Evolutionary conservation across 83 land plant species (phyloP), one percentile per base, ranked within the genome.

Genomic region (Picea mariana): DNA sequence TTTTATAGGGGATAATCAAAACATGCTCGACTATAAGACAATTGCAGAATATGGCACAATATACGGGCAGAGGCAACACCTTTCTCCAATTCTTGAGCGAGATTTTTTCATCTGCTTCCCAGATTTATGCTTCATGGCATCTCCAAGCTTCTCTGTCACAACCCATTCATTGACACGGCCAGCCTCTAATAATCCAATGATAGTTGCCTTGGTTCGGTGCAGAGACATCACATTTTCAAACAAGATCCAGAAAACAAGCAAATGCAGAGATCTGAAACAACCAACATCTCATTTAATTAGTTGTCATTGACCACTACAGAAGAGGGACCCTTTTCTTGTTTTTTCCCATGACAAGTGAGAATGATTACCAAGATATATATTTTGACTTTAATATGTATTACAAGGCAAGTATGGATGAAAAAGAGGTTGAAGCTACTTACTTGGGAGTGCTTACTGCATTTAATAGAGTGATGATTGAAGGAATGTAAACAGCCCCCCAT

Each of bases 211-310:
- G 27, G 94, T 92, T 31, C 94, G 68, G 65, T 90, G 94, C 83
- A 92, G 78, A 9, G 94, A 90, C 94, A 92, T 92, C 65, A 92
- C 94, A 71, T 92, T 92, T 80, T 92, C 94, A 58, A 92, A 92
- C 9, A 92, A 88, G 49, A 92, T 86, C 94, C 94, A 92, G 78
- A 90, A 90, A 0, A 90, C 86, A 42, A 92, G 47, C 62, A 92
- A 81, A 80, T 87, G 94, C 3, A 92, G 20, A 47, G 94, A 92
- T 81, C 94, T 92, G 84, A 62, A 52, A 52, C 55, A 52, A 13
- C 55, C 55, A 11, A 47, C 49, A 47, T 47, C 9, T 47, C 49
- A 47, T 47, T 47, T 47, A 47, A 47, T 47, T 47, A 47, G 49
- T 47, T 47, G 49, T 47, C 49, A 9, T 47, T 47, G 49, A 47